Conservation (phyloP, 306 rosid genomes). For the Leucaena leucocephala region DNA sequence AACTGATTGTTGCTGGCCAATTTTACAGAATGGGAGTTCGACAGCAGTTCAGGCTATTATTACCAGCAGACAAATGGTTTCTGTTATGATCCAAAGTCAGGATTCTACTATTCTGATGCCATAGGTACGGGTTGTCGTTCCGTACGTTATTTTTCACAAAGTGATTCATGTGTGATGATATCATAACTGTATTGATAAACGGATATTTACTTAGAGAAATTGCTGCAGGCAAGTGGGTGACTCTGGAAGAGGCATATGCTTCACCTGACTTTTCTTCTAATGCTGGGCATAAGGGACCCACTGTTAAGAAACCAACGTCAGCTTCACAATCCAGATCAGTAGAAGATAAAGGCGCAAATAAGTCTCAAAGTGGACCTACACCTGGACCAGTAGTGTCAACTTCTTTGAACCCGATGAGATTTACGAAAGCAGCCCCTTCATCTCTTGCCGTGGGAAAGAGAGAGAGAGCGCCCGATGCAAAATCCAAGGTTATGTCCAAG, state of each 20-base stretch:
- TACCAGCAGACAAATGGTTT: slow-evolving; percentile 83
- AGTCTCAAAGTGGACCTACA: slow-evolving; percentile 49
- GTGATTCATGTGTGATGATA: background rate
- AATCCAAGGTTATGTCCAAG: slow-evolving; percentile 61
- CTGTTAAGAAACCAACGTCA: slow-evolving; percentile 47
- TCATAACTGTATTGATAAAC: slow-evolving; percentile 10
- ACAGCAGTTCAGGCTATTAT: slow-evolving; percentile 83
- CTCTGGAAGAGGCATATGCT: slow-evolving; percentile 90
- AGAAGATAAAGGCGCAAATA: slow-evolving; percentile 49
- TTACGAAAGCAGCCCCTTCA: slow-evolving; percentile 72
- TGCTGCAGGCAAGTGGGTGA: slow-evolving; percentile 92
- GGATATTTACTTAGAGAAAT: slow-evolving; percentile 41
- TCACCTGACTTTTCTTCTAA: slow-evolving; percentile 67
- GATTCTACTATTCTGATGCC: slow-evolving; percentile 88
- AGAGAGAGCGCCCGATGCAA: slow-evolving; percentile 63
- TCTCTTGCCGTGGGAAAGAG: slow-evolving; percentile 85
- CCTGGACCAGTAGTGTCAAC: slow-evolving; percentile 71
- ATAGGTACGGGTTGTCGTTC: slow-evolving; percentile 54
- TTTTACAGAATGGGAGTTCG: slow-evolving; percentile 84
- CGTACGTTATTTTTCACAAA: background rate
- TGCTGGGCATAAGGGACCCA: slow-evolving; percentile 45
- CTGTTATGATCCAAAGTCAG: slow-evolving; percentile 77
- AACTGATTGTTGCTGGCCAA: slow-evolving; percentile 52
- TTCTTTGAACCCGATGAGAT: slow-evolving; percentile 67
- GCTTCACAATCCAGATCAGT: slow-evolving; percentile 47